Evolutionary conservation across 768 basidiomycete genomes (phyloP).

Genomic region (Daedaleopsis nitida): DNA sequence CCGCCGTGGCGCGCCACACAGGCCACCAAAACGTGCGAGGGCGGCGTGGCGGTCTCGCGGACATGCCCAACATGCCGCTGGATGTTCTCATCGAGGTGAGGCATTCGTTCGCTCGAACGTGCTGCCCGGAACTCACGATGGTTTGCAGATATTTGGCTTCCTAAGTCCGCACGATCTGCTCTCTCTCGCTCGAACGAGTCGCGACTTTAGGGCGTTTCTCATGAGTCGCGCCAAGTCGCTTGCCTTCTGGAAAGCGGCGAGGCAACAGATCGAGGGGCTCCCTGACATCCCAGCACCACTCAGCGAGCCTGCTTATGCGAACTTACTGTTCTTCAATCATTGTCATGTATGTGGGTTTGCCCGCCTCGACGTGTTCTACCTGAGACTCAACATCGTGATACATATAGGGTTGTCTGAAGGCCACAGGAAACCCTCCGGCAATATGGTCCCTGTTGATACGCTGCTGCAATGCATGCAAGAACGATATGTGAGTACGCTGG

Average conservation of each 20-base stretch:
- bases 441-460: background rate
- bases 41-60: conserved; percentile 9
- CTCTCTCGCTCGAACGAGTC: conserved; percentile 12
- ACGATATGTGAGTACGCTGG: background rate
- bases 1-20: background rate
- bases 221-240: conserved; percentile 15
- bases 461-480: background rate
- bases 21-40: conserved; percentile 1
- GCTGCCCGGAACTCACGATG: background rate
- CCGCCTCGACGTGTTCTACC: background rate
- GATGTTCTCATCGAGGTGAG: conserved; percentile 15
- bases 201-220: conserved; percentile 15
- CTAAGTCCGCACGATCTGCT: conserved; percentile 17
- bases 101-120: background rate
- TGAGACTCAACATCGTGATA: background rate
- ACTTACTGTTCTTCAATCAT: conserved; percentile 36
- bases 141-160: conserved; percentile 11
- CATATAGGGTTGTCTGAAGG: background rate
- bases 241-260: conserved; percentile 40
- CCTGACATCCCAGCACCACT: conserved; percentile 33
- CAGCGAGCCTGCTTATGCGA: conserved; percentile 36
- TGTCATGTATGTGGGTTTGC: conserved; percentile 34
- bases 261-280: conserved; percentile 22
- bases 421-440: background rate
- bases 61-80: conserved; percentile 14